Evolutionary conservation across 2,329 filamentous ascomycete species (phyloP), one percentile per base, ranked within the genome.

Genomic region (Pseudogymnoascus pannorum): DNA sequence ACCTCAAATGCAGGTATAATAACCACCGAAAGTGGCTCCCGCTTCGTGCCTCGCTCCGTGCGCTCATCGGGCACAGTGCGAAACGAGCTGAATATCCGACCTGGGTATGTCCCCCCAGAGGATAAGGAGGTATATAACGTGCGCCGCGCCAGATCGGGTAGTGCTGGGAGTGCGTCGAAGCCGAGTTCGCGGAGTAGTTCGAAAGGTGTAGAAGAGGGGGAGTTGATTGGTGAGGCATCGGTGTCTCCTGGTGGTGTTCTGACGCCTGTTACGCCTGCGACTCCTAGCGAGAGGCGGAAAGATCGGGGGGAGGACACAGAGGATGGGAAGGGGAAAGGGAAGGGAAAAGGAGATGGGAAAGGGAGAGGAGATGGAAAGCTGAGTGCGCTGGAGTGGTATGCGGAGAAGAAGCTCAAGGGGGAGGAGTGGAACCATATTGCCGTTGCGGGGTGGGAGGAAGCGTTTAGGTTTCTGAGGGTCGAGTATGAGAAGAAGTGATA

Each of bases 61-160:
- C 88, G 93, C 61, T 78, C 92, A 26, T 92, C 97, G 71, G 93
- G 92, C 62, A 90, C 87, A 61, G 88, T 89, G 5, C 85, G 93
- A 61, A 92, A 89, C 70, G 92, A 95, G 69, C 96, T 96, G 71
- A 88, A 88, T 70, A 89, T 97, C 65, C 86, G 89, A 29, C 92
- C 92, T 0, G 93, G 93, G 62, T 97, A 96, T 75, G 84, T 86
- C 16, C 93, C 93, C 1, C 90, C 91, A 0, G 93, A 97, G 76
- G 93, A 97, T 74, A 87, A 96, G 65, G 90, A 96, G 71, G 79
- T 94, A 51, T 97, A 97, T 81, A 93, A 91, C 77, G 95, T 93
- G 75, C 86, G 89, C 16, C 24, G 38, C 51, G 48, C 6, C 4
- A 5, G 48, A 3, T 54, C 48, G 6, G 31, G 9, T 11, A 24